Evolutionary conservation across 106 monocot species (phyloP).

Genomic region (Triglochin maritima): DNA sequence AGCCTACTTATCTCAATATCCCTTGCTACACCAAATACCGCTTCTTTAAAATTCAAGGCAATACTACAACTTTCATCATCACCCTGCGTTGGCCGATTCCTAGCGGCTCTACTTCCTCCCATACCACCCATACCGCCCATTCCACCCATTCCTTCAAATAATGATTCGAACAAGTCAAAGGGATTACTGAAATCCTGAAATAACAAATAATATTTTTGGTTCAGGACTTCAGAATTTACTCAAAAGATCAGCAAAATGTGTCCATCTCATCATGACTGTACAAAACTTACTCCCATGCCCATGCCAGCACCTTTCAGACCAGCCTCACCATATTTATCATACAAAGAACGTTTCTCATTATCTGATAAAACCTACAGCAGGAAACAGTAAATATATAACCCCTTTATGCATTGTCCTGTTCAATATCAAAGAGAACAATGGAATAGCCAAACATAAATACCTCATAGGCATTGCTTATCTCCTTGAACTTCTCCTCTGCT

Average conservation of each 20-base stretch:
- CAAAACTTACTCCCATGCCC: constrained; percentile 75
- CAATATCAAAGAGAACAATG: neutral
- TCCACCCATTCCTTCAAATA: constrained; percentile 82
- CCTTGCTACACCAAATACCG: constrained; percentile 88
- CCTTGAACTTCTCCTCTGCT: constrained; percentile 95
- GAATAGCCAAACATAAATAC: constrained; percentile 9
- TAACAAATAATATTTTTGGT: neutral
- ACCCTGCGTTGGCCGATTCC: constrained; percentile 78
- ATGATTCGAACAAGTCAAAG: constrained; percentile 81
- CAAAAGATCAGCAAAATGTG: neutral
- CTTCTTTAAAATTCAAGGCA: constrained; percentile 82
- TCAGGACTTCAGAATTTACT: neutral
- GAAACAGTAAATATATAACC: neutral
- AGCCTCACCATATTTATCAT: constrained; percentile 95
- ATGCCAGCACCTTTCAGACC: constrained; percentile 91
- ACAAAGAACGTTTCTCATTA: constrained; percentile 83
- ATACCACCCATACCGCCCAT: constrained; percentile 78
- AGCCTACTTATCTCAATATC: constrained; percentile 83
- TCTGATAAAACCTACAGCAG: constrained; percentile 73
- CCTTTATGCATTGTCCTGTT: neutral
- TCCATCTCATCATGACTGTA: neutral
- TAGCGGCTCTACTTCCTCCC: constrained; percentile 51
- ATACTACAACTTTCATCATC: constrained; percentile 87
- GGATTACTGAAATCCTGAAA: constrained; percentile 79
- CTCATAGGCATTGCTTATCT: constrained; percentile 98